These are phyloP conservation scores for Helminthosporium solani DNA, from an alignment of 2,329 filamentous ascomycete genomes.

Conservation along the genomic window DNA sequence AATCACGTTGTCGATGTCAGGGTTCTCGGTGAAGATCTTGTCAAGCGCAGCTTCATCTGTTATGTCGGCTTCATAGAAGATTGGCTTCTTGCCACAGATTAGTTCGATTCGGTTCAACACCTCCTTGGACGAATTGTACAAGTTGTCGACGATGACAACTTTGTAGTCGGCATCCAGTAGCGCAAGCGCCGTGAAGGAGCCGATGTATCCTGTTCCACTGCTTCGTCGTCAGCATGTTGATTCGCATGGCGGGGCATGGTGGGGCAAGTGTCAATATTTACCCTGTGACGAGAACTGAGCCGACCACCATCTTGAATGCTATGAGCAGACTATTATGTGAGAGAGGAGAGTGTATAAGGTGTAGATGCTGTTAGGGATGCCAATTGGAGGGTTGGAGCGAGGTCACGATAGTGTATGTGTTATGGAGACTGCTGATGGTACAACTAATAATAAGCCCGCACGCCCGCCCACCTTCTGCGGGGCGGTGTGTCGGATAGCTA, in stretches of 20 bases:
- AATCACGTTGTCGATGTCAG: slow-evolving; percentile 95
- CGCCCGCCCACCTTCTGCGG: slow-evolving; percentile 1
- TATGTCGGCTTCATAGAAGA: slow-evolving; percentile 83
- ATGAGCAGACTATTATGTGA: slow-evolving; percentile 1
- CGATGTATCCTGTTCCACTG: slow-evolving; percentile 98
- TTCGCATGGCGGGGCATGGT: slow-evolving; percentile 24
- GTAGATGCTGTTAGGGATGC: not conserved
- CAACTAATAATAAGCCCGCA: not conserved
- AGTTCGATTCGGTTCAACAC: slow-evolving; percentile 93
- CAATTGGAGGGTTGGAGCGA: slow-evolving; percentile 1
- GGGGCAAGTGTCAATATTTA: slow-evolving; percentile 52
- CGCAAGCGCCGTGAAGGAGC: slow-evolving; percentile 90
- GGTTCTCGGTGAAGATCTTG: slow-evolving; percentile 83
- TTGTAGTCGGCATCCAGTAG: slow-evolving; percentile 94
- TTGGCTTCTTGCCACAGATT: slow-evolving; percentile 82
- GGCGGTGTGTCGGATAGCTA: slow-evolving; percentile 19
- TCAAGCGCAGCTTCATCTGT: slow-evolving; percentile 82
- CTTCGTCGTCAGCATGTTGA: slow-evolving; percentile 11
- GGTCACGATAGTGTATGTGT: not conserved
- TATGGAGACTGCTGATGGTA: not conserved
- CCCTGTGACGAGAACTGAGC: slow-evolving; percentile 91
- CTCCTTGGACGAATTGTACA: slow-evolving; percentile 95
- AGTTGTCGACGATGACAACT: slow-evolving; percentile 92
- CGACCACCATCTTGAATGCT: slow-evolving; percentile 64
- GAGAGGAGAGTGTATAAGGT: not conserved